Evolutionary conservation across 495 filamentous ascomycete genomes (phyloP), one percentile per base, ranked within the genome.

Genomic region (Neurospora africana): DNA sequence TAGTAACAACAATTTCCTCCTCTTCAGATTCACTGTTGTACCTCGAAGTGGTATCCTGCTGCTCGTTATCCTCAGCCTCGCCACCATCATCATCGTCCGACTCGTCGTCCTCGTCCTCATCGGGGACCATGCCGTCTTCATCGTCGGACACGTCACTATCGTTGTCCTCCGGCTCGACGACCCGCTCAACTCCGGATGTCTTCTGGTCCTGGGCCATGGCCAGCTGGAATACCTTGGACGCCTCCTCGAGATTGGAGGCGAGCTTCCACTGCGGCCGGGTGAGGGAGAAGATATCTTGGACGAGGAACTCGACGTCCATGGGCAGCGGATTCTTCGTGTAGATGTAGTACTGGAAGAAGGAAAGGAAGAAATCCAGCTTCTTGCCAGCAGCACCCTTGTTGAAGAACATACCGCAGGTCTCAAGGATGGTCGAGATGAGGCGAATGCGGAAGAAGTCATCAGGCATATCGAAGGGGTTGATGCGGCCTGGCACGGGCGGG

Each of bases 341-440:
- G 73, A 97, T 91, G 84, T 99, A 99, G 78, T 97, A 98, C 88
- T 94, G 95, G 79, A 98, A 93, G 82, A 98, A 99, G 0, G 91
- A 95, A 69, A 99, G 86, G 84, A 98, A 99, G 81, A 97, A 98
- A 78, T 99, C 95, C 19, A 99, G 87, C 83, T 98, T 99, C 85
- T 97, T 98, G 78, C 94, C 95, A 1, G 94, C 90, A 40, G 90
- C 89, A 6, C 96, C 95, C 70, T 94, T 91, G 80, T 98, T 94
- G 78, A 97, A 99, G 82, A 93, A 98, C 81, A 94, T 91, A 68
- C 95, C 95, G 76, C 96, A 98, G 7, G 93, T 97, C 82, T 99
- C 95, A 4, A 99, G 88, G 23, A 98, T 83, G 6, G 90, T 94
- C 69, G 94, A 92, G 39, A 95, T 91, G 40, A 99, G 84, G 23